These are phyloP conservation scores for Beta lomatogona DNA, from an alignment of 179 eudicot genomes.

Conservation along the genomic window DNA sequence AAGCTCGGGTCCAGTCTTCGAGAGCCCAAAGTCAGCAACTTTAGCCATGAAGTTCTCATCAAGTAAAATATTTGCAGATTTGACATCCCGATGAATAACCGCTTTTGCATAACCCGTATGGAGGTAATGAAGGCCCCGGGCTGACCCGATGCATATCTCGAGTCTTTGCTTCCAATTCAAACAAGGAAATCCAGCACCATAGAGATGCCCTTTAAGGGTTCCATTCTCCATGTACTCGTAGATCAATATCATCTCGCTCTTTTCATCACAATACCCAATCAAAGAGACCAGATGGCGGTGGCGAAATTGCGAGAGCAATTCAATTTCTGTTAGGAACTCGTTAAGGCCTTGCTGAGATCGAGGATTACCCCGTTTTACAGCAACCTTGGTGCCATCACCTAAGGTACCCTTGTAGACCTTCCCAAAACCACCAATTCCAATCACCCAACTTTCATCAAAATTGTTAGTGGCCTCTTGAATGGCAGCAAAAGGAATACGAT, in stretches of 20 bases:
- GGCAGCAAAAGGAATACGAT: conserved; percentile 60
- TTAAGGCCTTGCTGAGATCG: conserved; percentile 68
- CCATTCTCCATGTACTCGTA: conserved; percentile 87
- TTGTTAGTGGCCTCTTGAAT: conserved; percentile 69
- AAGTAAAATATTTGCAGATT: conserved; percentile 74
- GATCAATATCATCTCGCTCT: conserved; percentile 70
- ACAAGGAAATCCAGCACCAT: conserved; percentile 56
- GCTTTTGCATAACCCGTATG: conserved; percentile 77
- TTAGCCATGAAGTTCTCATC: conserved; percentile 76
- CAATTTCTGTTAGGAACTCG: conserved; percentile 75
- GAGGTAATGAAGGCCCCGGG: conserved; percentile 77
- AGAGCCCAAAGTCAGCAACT: conserved; percentile 82
- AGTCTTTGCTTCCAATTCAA: conserved; percentile 75
- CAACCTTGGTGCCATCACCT: conserved; percentile 65
- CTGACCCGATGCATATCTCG: conserved; percentile 71
- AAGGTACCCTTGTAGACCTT: conserved; percentile 75
- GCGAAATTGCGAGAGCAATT: conserved; percentile 77
- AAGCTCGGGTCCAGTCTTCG: conserved; percentile 72
- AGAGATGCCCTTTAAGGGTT: conserved; percentile 65
- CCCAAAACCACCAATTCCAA: conserved; percentile 84
- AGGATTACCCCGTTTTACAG: conserved; percentile 81
- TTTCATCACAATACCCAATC: conserved; percentile 78
- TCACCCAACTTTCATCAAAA: conserved; percentile 63
- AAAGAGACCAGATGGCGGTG: conserved; percentile 79
- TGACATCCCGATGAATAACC: conserved; percentile 77